phyloP scores from a whole-genome alignment of 768 basidiomycete genomes.

The Suillus subluteus region DNA sequence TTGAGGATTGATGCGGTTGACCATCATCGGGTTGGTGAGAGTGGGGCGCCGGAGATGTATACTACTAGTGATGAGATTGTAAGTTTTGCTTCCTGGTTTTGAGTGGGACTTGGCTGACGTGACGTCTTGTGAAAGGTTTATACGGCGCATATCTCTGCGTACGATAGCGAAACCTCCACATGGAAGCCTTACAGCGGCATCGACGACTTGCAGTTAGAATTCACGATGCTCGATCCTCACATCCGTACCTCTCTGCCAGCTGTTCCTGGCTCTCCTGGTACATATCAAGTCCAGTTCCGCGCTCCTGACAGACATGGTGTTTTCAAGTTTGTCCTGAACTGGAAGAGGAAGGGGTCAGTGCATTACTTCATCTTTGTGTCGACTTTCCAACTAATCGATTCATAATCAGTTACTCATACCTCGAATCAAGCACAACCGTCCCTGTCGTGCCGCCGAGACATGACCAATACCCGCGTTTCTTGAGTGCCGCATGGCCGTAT shows the following conservation, averaged over 20 bases:
- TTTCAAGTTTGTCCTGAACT: conserved; percentile 93
- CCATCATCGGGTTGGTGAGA: conserved; percentile 73
- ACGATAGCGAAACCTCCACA: conserved; percentile 50
- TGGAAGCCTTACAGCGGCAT: conserved; percentile 80
- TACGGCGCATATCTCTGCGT: conserved; percentile 72
- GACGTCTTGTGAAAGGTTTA: conserved; percentile 57
- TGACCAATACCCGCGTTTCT: conserved; percentile 94
- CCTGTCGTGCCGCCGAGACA: conserved; percentile 92
- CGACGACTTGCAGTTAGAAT: conserved; percentile 88
- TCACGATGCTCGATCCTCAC: conserved; percentile 99
- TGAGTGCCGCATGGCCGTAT: conserved; percentile 95
- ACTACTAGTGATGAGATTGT: conserved; percentile 88
- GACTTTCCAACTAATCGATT: not conserved
- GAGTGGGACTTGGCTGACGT: conserved; percentile 9
- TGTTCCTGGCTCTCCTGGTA: conserved; percentile 57
- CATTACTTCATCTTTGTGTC: not conserved
- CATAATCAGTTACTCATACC: conserved; percentile 64
- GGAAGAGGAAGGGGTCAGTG: conserved; percentile 85
- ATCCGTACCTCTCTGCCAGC: conserved; percentile 78
- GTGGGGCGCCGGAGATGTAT: conserved; percentile 69
- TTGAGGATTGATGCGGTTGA: conserved; percentile 75
- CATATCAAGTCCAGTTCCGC: conserved; percentile 83
- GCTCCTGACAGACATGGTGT: conserved; percentile 97
- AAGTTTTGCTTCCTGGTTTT: conserved; percentile 24
- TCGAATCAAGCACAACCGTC: conserved; percentile 75